Evolutionary conservation across 2,329 filamentous ascomycete genomes (phyloP).

Genomic region (Aspergillus sp.): DNA sequence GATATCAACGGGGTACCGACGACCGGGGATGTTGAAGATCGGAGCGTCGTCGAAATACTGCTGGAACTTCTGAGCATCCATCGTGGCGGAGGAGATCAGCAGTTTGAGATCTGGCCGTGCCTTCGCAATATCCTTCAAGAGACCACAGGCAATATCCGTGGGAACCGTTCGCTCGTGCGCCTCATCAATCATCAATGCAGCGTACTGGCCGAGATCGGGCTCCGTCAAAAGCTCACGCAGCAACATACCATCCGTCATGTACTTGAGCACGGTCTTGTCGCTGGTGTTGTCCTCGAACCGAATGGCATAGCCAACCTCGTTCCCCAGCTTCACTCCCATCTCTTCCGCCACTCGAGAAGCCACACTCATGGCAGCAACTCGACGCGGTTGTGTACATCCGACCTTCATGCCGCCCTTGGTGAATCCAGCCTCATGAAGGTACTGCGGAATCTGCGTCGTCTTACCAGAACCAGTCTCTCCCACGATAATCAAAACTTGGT

Average conservation of each 20-base stretch:
- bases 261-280: conserved; percentile 89
- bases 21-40: conserved; percentile 91
- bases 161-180: conserved; percentile 92
- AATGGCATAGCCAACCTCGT: conserved; percentile 91
- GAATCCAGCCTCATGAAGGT: conserved; percentile 86
- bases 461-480: conserved; percentile 95
- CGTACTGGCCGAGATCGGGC: conserved; percentile 78
- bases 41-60: conserved; percentile 89
- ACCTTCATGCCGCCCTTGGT: conserved; percentile 83
- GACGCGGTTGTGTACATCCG: conserved; percentile 88
- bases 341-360: conserved; percentile 95
- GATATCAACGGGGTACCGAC: conserved; percentile 85
- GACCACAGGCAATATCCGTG: conserved; percentile 83
- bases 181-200: conserved; percentile 93
- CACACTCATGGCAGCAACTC: conserved; percentile 96
- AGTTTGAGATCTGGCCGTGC: conserved; percentile 84
- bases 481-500: conserved; percentile 88
- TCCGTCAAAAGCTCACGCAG: conserved; percentile 87
- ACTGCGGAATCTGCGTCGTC: conserved; percentile 93
- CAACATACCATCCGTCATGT: conserved; percentile 97
- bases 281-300: conserved; percentile 91
- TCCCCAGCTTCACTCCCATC: conserved; percentile 83
- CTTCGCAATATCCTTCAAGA: conserved; percentile 85
- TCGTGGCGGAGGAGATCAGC: conserved; percentile 89
- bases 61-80: conserved; percentile 91